Conservation (phyloP, 140 eudicot species). For the Flaveria floridana region DNA sequence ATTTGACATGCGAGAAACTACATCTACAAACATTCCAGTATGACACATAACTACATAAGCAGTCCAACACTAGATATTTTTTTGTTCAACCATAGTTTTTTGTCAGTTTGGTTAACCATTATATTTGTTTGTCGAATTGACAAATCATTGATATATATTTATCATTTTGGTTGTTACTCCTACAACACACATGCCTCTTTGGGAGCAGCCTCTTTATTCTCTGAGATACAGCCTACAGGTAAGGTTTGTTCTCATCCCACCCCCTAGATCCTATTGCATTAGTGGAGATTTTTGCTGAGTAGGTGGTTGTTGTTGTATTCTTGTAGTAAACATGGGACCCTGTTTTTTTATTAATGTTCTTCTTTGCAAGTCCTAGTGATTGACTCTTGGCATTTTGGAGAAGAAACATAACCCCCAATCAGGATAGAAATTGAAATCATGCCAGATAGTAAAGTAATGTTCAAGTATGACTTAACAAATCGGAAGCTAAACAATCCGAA, state of each 20-base stretch:
- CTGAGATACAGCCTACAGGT: no score
- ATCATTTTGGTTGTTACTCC: neutral
- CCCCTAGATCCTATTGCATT: no score
- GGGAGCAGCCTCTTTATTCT: no score
- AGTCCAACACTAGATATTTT: neutral
- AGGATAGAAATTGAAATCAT: neutral
- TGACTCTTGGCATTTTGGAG: neutral
- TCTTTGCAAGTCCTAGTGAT: neutral
- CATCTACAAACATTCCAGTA: constrained; percentile 10
- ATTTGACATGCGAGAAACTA: neutral
- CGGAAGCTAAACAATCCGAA: neutral
- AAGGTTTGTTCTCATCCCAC: no score
- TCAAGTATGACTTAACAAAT: neutral
- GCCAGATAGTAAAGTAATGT: constrained; percentile 6
- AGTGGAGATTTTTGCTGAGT: no score
- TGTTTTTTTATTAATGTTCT: neutral
- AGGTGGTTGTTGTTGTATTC: no score
- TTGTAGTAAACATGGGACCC: neutral
- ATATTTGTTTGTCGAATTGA: neutral
- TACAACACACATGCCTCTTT: neutral
- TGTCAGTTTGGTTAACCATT: neutral
- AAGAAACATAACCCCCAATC: neutral
- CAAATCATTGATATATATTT: neutral
- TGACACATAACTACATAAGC: neutral
- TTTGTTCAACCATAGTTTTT: neutral